Base-by-base conservation (phyloP, 768 basidiomycete species). In the Trametes coccinea region DNA sequence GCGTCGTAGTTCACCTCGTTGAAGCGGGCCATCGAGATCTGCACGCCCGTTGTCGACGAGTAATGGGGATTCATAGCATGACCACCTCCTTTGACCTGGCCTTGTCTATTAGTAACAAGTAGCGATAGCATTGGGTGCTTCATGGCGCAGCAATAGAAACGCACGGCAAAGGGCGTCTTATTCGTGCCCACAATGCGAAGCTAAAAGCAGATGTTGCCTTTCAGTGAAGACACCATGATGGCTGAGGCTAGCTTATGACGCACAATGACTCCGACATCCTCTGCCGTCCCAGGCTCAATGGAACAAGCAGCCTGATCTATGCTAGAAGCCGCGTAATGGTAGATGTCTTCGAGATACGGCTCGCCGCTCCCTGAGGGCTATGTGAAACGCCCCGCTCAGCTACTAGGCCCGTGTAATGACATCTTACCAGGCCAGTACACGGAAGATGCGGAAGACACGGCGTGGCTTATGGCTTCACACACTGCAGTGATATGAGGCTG, bases 261-360 rank as follows among this genome's bases (percentile, higher is more conserved):
- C 64, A 86, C 87, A 13, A 83, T 83, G 0, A 65, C 70, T 0
- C 73, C 77, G 31, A 88, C 70, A 57, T 89, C 86, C 4, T 76
- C 74, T 0, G 79, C 72, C 0, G 77, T 82, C 8, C 81, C 83
- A 2, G 86, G 86, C 64, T 86, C 82, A 8, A 88, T 85, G 9
- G 80, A 79, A 67, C 86, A 88, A 2, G 76, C 71, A 0, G 86
- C 67, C 1, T 55, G 2, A 55, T 84, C 77, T 0, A 75, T 67
- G 63, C 82, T 85, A 4, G 84, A 83, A 22, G 70, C 70, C 0
- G 81, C 79, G 81, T 81, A 87, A 60, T 87, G 84, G 2, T 62
- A 50, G 22, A 82, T 77, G 60, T 81, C 84, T 13, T 73, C 34
- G 34, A 37, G 6, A 11, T 37, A 37, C 6, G 34, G 11, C 11